Conservation (phyloP, 2,329 filamentous ascomycete species). For the Grosmannia clavigera region DNA sequence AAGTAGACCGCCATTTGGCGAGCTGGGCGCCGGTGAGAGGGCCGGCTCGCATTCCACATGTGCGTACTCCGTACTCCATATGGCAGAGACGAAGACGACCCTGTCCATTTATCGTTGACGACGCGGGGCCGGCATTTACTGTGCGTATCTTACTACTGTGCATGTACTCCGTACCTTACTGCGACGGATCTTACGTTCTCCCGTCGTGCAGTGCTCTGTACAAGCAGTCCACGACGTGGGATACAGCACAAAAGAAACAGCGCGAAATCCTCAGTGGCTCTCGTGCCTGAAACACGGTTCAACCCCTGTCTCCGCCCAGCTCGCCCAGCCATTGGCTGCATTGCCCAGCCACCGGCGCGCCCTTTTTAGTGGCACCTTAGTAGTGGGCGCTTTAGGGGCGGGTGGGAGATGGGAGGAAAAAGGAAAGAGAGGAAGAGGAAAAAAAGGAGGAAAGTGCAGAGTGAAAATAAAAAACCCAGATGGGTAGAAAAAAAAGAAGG, state of each 20-base stretch:
- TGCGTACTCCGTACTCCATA: neutral
- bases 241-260: neutral
- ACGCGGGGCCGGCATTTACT: too few relatives aligned
- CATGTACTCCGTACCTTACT: too few relatives aligned
- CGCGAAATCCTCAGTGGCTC: neutral
- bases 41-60: neutral
- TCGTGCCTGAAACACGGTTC: slow-evolving; percentile 4
- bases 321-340: neutral
- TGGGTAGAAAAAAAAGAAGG: neutral
- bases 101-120: too few relatives aligned
- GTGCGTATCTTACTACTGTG: too few relatives aligned
- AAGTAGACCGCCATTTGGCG: too few relatives aligned
- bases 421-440: neutral
- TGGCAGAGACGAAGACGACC: too few relatives aligned
- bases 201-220: too few relatives aligned
- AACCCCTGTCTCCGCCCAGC: neutral
- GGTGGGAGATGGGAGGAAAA: neutral
- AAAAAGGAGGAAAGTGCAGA: neutral
- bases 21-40: neutral
- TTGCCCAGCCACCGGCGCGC: neutral
- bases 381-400: neutral
- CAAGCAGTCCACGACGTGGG: too few relatives aligned
- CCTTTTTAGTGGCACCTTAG: neutral
- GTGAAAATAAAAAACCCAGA: neutral
- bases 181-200: too few relatives aligned